A percentile compares a stretch with the other conserved stretches of the same genome.
Evolutionary conservation across 169 alveolate species (phyloP).

Genomic region (Miamiensis avidus): DNA sequence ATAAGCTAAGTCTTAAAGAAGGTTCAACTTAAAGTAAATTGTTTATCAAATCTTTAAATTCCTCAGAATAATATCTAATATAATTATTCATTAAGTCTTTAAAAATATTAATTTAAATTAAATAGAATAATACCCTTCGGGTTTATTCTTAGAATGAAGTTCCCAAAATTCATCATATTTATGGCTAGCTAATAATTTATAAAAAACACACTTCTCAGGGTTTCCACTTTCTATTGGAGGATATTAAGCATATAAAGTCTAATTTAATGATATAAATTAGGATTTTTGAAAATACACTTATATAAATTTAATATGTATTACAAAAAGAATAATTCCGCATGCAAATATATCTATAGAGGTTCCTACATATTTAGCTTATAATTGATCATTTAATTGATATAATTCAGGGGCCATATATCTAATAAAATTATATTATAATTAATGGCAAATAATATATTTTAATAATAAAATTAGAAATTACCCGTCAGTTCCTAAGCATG

Average conservation of each 20-base stretch:
- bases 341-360: conserved; percentile 67
- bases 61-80: conserved; percentile 50
- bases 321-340: conserved; percentile 68
- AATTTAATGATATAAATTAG: too few species aligned
- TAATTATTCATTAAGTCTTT: too few species aligned
- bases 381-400: neutral
- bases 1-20: conserved; percentile 58
- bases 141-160: conserved; percentile 57
- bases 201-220: conserved; percentile 36
- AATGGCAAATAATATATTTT: neutral
- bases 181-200: conserved; percentile 1
- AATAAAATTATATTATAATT: too few species aligned
- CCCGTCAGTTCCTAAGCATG: conserved; percentile 52
- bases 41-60: conserved; percentile 59
- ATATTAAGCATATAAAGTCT: conserved; percentile 57
- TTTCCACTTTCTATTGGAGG: conserved; percentile 75
- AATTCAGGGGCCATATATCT: conserved; percentile 70
- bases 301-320: too few species aligned
- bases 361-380: conserved; percentile 44
- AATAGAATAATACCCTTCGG: neutral
- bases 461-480: too few species aligned
- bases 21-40: conserved; percentile 71
- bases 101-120: too few species aligned
- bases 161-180: conserved; percentile 64
- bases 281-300: too few species aligned